A percentile compares a stretch with the other conserved stretches of the same genome.
These are phyloP conservation scores for Uronychia binucleata DNA, from an alignment of 73 alveolate genomes.

Conservation along the genomic window DNA sequence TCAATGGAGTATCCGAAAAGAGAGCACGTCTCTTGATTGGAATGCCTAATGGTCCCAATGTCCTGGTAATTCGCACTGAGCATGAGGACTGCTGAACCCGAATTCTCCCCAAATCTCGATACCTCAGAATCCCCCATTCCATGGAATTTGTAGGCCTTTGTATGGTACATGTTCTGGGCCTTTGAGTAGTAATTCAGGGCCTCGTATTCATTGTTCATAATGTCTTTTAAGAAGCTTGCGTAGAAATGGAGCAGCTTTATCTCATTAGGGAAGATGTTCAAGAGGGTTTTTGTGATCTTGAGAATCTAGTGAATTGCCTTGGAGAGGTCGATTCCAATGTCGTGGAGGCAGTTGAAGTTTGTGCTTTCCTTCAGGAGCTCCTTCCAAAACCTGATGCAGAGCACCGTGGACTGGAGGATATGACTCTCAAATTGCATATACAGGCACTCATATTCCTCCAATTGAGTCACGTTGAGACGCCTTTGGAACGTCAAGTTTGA, in stretches of 20 bases:
- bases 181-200: background rate
- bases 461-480: background rate
- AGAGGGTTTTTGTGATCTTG: background rate
- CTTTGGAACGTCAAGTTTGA: background rate
- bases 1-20: background rate
- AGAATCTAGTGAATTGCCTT: background rate
- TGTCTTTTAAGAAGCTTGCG: background rate
- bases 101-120: constrained; percentile 10
- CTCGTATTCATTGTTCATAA: background rate
- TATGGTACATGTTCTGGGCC: background rate
- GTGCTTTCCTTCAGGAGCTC: background rate
- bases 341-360: background rate
- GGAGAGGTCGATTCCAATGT: background rate
- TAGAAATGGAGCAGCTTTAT: background rate
- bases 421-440: background rate
- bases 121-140: background rate
- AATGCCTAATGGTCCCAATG: constrained; percentile 8
- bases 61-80: background rate
- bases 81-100: constrained; percentile 1
- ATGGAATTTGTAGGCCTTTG: background rate
- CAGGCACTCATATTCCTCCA: background rate
- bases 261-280: background rate
- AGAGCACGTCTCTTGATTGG: background rate
- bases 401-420: background rate
- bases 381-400: background rate